These are phyloP conservation scores for Aspergillus cejpii DNA, from an alignment of 2,329 filamentous ascomycete species.

Conservation along the genomic window DNA sequence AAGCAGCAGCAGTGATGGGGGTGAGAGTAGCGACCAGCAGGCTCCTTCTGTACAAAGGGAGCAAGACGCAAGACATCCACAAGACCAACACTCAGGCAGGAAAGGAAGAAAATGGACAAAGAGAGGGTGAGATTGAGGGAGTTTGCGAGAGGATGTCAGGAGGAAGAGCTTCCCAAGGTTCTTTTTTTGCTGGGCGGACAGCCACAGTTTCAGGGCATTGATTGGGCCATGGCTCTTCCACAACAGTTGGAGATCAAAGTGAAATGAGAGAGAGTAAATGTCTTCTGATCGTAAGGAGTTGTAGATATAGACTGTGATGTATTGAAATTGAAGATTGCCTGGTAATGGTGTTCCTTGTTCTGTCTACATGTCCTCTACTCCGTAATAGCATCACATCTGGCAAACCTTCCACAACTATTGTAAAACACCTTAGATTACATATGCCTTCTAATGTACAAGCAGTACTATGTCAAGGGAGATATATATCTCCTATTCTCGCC, in stretches of 20 bases:
- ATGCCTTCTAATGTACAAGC: background rate
- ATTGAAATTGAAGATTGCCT: background rate
- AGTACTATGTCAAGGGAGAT: background rate
- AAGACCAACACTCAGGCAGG: conserved; percentile 3
- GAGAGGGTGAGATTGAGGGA: conserved; percentile 10
- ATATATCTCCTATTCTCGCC: background rate
- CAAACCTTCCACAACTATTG: background rate
- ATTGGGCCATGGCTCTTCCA: background rate
- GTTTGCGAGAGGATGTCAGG: background rate
- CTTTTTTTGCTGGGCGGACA: conserved; percentile 1
- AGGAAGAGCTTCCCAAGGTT: background rate
- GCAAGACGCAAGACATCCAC: conserved; percentile 35
- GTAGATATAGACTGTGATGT: background rate
- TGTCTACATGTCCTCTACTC: background rate
- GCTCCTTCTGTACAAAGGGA: conserved; percentile 26
- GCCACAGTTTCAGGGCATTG: conserved; percentile 2
- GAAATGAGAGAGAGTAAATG: background rate
- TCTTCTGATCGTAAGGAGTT: background rate
- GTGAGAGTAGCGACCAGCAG: conserved; percentile 21
- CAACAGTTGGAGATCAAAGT: background rate
- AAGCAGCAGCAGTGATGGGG: conserved; percentile 12
- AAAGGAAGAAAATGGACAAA: conserved; percentile 10
- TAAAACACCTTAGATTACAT: background rate
- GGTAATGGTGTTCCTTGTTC: background rate
- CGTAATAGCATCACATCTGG: background rate